phyloP scores from a whole-genome alignment of 1,284 basidiomycete species.

The Pseudozyma pruni region DNA sequence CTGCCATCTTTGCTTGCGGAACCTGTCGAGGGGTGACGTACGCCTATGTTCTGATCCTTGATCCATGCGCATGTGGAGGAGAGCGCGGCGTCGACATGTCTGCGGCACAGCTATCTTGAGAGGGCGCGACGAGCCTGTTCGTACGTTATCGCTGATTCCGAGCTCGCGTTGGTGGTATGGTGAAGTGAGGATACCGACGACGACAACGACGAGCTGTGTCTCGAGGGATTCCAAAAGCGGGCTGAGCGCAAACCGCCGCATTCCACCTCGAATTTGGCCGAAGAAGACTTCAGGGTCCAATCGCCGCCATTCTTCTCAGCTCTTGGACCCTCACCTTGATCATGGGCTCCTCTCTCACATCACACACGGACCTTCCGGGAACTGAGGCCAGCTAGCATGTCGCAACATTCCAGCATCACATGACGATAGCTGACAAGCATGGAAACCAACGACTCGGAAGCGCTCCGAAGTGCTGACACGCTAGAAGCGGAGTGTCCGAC shows the following conservation, averaged over 20 bases:
- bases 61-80: no score
- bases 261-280: constrained; percentile 7
- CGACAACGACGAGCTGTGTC: not conserved
- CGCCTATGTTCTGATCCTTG: no score
- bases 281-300: constrained; percentile 27
- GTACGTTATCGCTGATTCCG: no score
- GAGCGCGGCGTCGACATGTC: no score
- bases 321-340: not conserved
- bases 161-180: not conserved
- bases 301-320: not conserved
- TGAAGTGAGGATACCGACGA: not conserved
- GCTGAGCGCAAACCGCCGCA: constrained; percentile 27
- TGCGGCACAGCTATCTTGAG: no score
- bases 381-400: not conserved
- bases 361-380: no score
- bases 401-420: not conserved
- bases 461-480: constrained; percentile 1
- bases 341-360: not conserved
- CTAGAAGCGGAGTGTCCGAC: constrained; percentile 21
- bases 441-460: constrained; percentile 6
- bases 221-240: constrained; percentile 17
- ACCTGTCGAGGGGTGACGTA: no score
- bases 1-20: no score
- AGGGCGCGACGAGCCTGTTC: no score
- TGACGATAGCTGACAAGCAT: constrained; percentile 2